These are phyloP conservation scores for Aspergillus ruber DNA, from an alignment of 2,329 filamentous ascomycete species.

Conservation along the genomic window DNA sequence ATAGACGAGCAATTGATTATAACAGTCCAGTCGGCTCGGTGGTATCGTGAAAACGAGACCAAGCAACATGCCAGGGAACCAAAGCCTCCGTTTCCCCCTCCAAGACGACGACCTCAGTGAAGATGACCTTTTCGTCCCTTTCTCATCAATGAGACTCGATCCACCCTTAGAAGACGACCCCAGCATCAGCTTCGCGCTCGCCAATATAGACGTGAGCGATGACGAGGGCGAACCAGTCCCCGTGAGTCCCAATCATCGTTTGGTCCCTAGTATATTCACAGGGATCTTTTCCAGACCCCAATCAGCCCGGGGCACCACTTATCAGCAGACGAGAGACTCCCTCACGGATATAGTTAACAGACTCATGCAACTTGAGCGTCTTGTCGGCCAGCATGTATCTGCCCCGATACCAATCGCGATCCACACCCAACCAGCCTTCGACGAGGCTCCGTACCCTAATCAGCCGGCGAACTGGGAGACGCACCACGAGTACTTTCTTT, in stretches of 20 bases:
- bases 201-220: neutral
- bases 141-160: neutral
- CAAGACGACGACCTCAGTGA: neutral
- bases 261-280: neutral
- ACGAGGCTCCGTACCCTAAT: neutral
- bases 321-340: neutral
- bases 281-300: neutral
- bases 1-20: no score
- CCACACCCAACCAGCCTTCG: neutral
- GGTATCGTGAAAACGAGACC: no score
- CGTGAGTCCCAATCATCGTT: neutral
- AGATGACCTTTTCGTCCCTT: conserved; percentile 2
- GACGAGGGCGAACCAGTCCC: neutral
- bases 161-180: neutral
- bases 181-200: neutral
- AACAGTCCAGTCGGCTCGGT: no score
- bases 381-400: neutral
- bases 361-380: neutral
- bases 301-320: neutral
- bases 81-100: conserved; percentile 3
- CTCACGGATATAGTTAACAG: neutral
- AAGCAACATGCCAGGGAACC: conserved; percentile 2
- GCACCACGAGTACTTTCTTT: conserved; percentile 11
- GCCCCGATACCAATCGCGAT: neutral
- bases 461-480: conserved; percentile 4